These are phyloP conservation scores for Parachaetomium inaequale DNA, from an alignment of 495 filamentous ascomycete genomes.

Conservation along the genomic window DNA sequence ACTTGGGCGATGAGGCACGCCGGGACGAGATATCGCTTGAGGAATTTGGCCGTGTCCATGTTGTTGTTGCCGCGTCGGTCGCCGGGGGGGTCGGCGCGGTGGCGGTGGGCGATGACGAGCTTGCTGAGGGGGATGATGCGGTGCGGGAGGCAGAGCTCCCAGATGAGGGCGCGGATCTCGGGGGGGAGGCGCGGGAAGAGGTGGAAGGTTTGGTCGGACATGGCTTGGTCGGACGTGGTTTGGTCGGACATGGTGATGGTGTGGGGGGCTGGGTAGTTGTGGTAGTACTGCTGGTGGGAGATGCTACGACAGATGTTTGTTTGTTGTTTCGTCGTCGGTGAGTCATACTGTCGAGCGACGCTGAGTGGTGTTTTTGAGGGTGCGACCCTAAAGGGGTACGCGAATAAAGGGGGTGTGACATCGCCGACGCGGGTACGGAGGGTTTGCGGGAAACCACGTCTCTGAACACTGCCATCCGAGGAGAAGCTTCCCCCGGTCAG, in stretches of 20 bases:
- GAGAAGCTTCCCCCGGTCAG: background rate
- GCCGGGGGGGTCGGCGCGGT: background rate
- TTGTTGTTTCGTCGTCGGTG: background rate
- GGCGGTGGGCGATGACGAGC: background rate
- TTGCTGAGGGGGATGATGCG: slow-evolving; percentile 5
- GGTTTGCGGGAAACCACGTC: background rate
- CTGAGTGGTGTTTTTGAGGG: background rate
- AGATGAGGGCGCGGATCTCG: slow-evolving; percentile 6
- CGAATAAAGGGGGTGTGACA: background rate
- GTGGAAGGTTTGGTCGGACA: background rate
- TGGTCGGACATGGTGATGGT: background rate
- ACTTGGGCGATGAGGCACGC: background rate
- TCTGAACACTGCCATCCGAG: background rate
- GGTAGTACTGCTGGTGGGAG: background rate
- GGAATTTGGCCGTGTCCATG: background rate
- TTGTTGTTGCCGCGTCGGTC: background rate
- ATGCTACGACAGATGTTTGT: background rate
- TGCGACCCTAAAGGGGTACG: background rate
- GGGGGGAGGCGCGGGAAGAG: background rate
- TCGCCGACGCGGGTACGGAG: background rate
- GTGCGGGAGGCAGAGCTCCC: slow-evolving; percentile 5
- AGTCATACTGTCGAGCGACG: background rate
- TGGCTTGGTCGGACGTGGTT: background rate
- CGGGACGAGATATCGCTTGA: background rate
- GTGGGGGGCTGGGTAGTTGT: background rate